Evolutionary conservation across 306 rosid genomes (phyloP), one percentile per base, ranked within the genome.

Genomic region (Urtica urens): DNA sequence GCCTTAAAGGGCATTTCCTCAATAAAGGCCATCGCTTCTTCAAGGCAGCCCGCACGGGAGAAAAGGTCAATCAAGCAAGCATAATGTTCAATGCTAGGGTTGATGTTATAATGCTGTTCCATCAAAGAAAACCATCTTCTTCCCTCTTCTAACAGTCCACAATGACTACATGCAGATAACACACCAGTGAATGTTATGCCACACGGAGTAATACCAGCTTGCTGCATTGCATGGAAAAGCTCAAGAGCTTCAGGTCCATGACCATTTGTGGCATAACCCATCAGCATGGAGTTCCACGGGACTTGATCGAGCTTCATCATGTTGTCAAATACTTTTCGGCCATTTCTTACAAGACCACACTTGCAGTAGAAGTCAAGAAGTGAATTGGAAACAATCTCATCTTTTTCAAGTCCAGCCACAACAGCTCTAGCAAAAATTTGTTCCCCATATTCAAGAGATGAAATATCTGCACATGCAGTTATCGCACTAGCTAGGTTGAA

Each of bases 191-290:
- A 85, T 54, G 95, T 75, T 59, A 85, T 52, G 33, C 46, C 71
- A 63, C 81, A 75, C 21, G 80, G 85, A 55, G 40, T 59, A 43
- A 76, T 72, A 26, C 71, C 71, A 55, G 76, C 57, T 55, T 52
- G 66, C 61, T 41, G 57, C 85, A 81, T 81, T 66, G 81, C 75
- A 20, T 59, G 5, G 18, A 85, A 85, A 51, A 85, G 72, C 50
- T 27, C 54, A 34, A 80, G 47, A 24, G 87, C 84, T 69, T 80
- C 84, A 28, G 34, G 53, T 71, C 95, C 95, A 48, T 58, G 50
- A 55, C 95, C 95, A 71, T 81, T 85, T 65, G 87, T 68, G 6
- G 93, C 95, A 66, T 78, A 85, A 39, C 95, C 95, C 67, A 63
- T 81, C 63, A 85, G 47, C 82, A 85, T 75, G 20, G 93, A 58